phyloP scores from a whole-genome alignment of 768 basidiomycete species.

The Lentinula guzmanii region DNA sequence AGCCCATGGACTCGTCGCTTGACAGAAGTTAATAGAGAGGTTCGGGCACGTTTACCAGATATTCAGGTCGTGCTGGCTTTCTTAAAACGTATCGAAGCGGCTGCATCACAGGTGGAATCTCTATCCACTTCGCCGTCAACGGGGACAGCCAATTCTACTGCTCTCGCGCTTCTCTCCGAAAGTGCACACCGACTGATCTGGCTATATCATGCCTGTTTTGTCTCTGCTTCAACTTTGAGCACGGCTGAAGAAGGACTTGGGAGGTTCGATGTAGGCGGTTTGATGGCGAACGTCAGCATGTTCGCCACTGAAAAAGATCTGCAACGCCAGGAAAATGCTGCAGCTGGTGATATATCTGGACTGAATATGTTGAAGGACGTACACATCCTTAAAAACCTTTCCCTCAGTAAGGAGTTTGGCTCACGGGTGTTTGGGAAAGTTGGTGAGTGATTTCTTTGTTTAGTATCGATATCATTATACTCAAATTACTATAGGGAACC shows the following conservation, averaged over 20 bases:
- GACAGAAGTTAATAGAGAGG: conserved; percentile 70
- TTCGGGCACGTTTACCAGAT: conserved; percentile 74
- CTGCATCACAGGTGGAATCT: not conserved
- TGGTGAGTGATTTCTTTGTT: not conserved
- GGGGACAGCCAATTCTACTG: conserved; percentile 25
- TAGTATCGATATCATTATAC: too few relatives aligned
- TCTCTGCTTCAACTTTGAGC: not conserved
- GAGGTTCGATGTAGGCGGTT: not conserved
- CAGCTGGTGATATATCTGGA: not conserved
- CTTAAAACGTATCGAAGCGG: conserved; percentile 41
- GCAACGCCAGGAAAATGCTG: too few relatives aligned
- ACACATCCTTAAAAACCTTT: not conserved
- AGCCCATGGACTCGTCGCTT: conserved; percentile 70
- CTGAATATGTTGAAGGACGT: not conserved
- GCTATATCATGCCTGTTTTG: conserved; percentile 74
- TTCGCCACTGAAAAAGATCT: not conserved
- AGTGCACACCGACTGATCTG: conserved; percentile 75
- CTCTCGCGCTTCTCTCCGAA: conserved; percentile 66
- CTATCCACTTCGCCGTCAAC: not conserved
- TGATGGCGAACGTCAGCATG: not conserved
- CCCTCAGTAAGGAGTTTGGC: not conserved
- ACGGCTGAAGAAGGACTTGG: not conserved
- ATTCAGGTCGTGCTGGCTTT: conserved; percentile 83
- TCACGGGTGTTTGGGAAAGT: not conserved
- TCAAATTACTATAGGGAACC: conserved; percentile 23